phyloP scores from a whole-genome alignment of 768 basidiomycete genomes.

The Amanita subjunquillea region DNA sequence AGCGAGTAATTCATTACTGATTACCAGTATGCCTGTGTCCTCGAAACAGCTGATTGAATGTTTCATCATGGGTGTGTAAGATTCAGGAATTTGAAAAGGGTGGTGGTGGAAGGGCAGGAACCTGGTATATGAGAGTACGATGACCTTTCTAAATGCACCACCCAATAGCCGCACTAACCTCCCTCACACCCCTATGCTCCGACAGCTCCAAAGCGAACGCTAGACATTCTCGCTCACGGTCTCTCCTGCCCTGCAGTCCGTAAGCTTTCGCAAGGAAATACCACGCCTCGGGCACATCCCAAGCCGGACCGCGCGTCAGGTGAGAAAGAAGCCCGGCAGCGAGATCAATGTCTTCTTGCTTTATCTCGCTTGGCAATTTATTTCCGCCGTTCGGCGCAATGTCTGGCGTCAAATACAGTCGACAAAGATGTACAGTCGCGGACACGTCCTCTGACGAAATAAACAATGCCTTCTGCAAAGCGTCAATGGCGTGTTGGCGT shows the following conservation, averaged over 20 bases:
- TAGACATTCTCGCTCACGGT: slow-evolving; percentile 67
- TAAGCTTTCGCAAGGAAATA: slow-evolving; percentile 81
- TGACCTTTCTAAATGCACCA: slow-evolving; percentile 36
- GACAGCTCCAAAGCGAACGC: slow-evolving; percentile 54
- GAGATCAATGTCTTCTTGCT: slow-evolving; percentile 53
- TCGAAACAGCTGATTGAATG: too few species aligned
- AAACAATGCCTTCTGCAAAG: slow-evolving; percentile 85
- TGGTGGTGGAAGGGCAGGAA: too few species aligned
- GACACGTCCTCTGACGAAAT: slow-evolving; percentile 71
- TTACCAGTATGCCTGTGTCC: too few species aligned
- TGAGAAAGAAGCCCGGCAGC: slow-evolving; percentile 74
- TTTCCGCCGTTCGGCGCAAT: slow-evolving; percentile 7
- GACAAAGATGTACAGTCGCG: slow-evolving; percentile 69
- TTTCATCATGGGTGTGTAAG: too few species aligned
- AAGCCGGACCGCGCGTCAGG: slow-evolving; percentile 69
- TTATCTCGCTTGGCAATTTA: slow-evolving; percentile 9
- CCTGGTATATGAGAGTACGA: too few species aligned
- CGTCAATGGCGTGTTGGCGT: slow-evolving; percentile 54
- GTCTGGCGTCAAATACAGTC: slow-evolving; percentile 49
- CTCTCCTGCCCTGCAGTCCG: slow-evolving; percentile 60
- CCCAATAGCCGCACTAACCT: slow-evolving; percentile 52
- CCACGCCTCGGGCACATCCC: slow-evolving; percentile 95
- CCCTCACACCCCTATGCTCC: slow-evolving; percentile 54
- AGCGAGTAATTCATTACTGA: too few species aligned
- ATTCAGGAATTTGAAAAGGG: too few species aligned